Evolutionary conservation across 1,284 basidiomycete species (phyloP), one percentile per base, ranked within the genome.

Genomic region (Farysia itapuensis): DNA sequence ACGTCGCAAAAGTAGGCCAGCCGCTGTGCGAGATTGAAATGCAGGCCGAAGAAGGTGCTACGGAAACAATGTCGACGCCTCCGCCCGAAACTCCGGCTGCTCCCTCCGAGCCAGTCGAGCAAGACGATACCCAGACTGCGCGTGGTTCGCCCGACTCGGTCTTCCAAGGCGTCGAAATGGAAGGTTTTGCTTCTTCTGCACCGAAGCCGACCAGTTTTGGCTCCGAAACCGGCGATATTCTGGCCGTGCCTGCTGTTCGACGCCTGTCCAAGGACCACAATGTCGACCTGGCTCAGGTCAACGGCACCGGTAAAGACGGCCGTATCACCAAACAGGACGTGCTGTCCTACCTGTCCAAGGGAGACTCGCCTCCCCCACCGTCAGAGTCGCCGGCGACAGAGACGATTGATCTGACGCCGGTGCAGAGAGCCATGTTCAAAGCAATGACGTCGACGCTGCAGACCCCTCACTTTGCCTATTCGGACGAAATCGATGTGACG

Each of bases 1-100:
- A 90, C 65, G 83, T 92, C 12, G 87, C 89, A 26, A 90, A 89
- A 72, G 92, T 95, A 14, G 91, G 92, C 19, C 80, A 83, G 35
- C 84, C 85, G 5, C 79, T 96, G 1, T 95, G 91, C 77, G 77
- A 86, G 20, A 92, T 95, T 41, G 86, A 91, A 64, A 85, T 86
- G 15, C 86, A 87, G 12, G 84, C 84, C 21, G 85, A 84, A 26
- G 78, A 47, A 5, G 66, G 67, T 30, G 49, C 4, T 16, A 20
- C 18, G 16, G n/a, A n/a, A n/a, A 18, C 31, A 5, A 15, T 19
- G 28, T 31, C 38, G n/a, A 26, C 16, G 15, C 11, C 9, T 9
- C 19, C 34, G 9, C 34, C 34, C 9, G 34, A 20, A 21, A 8
- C 33, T 5, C 32, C 13, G 16, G 19, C n/a, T 12, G 37, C 33